These are phyloP conservation scores for Fragilaria crotonensis DNA, from an alignment of 108 stramenopile species.

Conservation along the genomic window DNA sequence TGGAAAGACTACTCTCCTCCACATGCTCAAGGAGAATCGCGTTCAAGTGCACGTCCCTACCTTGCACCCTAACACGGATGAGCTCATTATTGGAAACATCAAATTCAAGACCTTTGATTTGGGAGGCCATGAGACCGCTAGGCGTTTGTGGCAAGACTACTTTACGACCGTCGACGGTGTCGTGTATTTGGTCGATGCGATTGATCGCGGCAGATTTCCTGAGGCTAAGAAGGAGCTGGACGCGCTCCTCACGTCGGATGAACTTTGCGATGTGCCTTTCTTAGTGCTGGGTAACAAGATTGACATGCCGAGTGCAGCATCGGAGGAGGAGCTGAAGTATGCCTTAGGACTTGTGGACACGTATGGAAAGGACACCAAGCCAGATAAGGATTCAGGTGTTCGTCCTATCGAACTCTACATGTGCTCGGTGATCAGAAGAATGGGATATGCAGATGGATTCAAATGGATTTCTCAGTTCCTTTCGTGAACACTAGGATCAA, in stretches of 20 bases:
- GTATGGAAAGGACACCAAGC: slow-evolving; percentile 95
- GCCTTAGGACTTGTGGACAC: slow-evolving; percentile 95
- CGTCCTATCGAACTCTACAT: slow-evolving; percentile 98
- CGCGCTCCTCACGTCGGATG: slow-evolving; percentile 85
- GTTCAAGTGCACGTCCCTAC: slow-evolving; percentile 94
- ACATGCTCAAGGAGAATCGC: slow-evolving; percentile 95
- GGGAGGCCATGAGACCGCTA: slow-evolving; percentile 92
- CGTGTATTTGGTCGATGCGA: slow-evolving; percentile 94
- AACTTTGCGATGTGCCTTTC: slow-evolving; percentile 94
- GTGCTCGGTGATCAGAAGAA: slow-evolving; percentile 96
- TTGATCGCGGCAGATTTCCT: slow-evolving; percentile 93
- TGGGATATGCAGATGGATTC: slow-evolving; percentile 99
- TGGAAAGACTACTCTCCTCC: slow-evolving; percentile 92
- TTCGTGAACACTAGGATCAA: slow-evolving; percentile 28
- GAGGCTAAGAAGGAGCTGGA: slow-evolving; percentile 99
- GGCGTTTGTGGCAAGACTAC: slow-evolving; percentile 91
- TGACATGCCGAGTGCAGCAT: slow-evolving; percentile 91
- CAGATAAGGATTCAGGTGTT: slow-evolving; percentile 70
- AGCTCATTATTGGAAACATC: slow-evolving; percentile 88
- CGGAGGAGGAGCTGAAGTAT: slow-evolving; percentile 96
- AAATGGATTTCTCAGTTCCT: slow-evolving; percentile 97
- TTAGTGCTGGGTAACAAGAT: slow-evolving; percentile 99
- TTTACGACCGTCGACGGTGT: slow-evolving; percentile 98
- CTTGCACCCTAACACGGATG: slow-evolving; percentile 90
- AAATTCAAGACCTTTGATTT: slow-evolving; percentile 95